Evolutionary conservation across 1,284 basidiomycete genomes (phyloP).

Genomic region (Tilletia indica): DNA sequence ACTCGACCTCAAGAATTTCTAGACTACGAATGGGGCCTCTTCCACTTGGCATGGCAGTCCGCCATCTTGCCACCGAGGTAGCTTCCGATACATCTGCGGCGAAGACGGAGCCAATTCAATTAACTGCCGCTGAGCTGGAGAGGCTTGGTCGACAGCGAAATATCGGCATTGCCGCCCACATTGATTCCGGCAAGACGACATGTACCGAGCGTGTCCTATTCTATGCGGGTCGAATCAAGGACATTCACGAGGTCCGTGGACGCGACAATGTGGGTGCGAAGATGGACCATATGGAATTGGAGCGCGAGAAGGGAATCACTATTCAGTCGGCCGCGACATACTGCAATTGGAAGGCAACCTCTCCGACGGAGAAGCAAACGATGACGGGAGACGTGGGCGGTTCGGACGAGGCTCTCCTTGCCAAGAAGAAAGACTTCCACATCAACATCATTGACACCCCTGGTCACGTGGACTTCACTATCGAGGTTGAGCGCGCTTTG

Average conservation of each 20-base stretch:
- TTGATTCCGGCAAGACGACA: slow-evolving; percentile 95
- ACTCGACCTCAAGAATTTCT: too few relatives aligned
- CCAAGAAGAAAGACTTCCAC: slow-evolving; percentile 24
- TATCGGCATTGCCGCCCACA: slow-evolving; percentile 59
- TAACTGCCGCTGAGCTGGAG: background rate
- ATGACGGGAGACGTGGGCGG: slow-evolving; percentile 61
- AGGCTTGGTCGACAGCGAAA: slow-evolving; percentile 53
- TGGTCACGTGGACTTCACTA: slow-evolving; percentile 99
- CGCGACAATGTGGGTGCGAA: slow-evolving; percentile 84
- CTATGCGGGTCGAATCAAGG: slow-evolving; percentile 92
- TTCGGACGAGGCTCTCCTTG: slow-evolving; percentile 33
- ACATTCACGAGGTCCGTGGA: slow-evolving; percentile 96
- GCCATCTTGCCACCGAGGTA: background rate
- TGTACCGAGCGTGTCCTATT: slow-evolving; percentile 95
- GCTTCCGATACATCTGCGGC: background rate
- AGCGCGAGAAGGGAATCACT: slow-evolving; percentile 83
- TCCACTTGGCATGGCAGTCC: background rate
- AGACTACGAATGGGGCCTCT: too few relatives aligned
- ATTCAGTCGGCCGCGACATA: slow-evolving; percentile 91
- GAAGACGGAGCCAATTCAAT: background rate
- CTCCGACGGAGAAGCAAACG: slow-evolving; percentile 66
- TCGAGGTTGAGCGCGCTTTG: slow-evolving; percentile 95
- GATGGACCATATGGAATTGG: slow-evolving; percentile 84
- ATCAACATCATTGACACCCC: slow-evolving; percentile 99
- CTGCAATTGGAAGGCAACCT: slow-evolving; percentile 83